These are phyloP conservation scores for Funneliformis caledonium DNA, from an alignment of 371 early-diverging fungal genomes.

Conservation along the genomic window DNA sequence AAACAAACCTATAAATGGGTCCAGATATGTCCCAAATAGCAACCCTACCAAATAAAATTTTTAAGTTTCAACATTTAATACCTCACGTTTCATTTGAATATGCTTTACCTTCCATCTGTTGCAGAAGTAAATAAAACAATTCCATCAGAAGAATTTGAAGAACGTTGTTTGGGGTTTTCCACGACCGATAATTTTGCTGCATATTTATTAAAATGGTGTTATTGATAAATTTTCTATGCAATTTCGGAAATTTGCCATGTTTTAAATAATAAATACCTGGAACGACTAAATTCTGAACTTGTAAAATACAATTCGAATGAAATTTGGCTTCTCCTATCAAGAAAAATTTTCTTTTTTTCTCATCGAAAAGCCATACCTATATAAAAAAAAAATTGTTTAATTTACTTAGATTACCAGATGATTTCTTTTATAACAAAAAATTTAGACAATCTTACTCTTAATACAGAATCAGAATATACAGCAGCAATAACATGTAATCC, in stretches of 20 bases:
- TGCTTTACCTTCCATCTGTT: slow-evolving; percentile 52
- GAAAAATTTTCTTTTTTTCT: slow-evolving; percentile 51
- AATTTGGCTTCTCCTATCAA: slow-evolving; percentile 57
- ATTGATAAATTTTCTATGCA: not conserved
- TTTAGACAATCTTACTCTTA: slow-evolving; percentile 45
- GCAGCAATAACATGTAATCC: slow-evolving; percentile 58
- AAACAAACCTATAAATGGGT: slow-evolving; percentile 37
- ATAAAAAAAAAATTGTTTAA: not conserved
- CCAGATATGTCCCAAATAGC: slow-evolving; percentile 21
- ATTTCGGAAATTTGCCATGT: not conserved
- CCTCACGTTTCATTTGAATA: not conserved
- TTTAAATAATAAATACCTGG: slow-evolving; percentile 5
- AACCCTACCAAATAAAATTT: not conserved
- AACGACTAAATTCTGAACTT: slow-evolving; percentile 50
- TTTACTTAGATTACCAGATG: not conserved
- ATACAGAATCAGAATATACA: slow-evolving; percentile 59
- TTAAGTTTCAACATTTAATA: not conserved
- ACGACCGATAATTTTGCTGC: no score
- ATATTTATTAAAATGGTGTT: no score
- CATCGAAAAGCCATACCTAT: slow-evolving; percentile 56
- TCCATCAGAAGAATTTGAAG: not conserved
- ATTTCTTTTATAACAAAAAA: not conserved
- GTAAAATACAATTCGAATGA: slow-evolving; percentile 59
- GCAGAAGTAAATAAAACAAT: slow-evolving; percentile 56
- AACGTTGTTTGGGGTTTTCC: no score